Evolutionary conservation across 768 basidiomycete genomes (phyloP), one percentile per base, ranked within the genome.

Genomic region (Serendipita sp.): DNA sequence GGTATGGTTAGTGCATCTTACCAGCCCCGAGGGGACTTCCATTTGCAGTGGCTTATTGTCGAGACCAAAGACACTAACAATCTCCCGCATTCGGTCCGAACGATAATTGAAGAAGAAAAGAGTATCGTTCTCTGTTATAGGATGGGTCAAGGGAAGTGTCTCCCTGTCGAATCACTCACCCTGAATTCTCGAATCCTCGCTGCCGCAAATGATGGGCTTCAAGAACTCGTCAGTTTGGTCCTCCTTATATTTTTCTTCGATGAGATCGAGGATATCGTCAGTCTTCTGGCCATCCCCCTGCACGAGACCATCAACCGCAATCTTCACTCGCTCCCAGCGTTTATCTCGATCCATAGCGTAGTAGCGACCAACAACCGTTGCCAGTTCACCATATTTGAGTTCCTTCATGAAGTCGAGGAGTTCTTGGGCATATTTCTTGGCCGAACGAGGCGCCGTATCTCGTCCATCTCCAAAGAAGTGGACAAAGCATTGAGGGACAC

Each of bases 291-390:
- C 83, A 66, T 75, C 77, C 4, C 92, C 92, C 45, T 81, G 78
- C 3, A 92, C 81, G 48, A 97, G 80, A 2, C 85, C 89, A 45
- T 95, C 92, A 0, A 94, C 80, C 3, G 93, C 93, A 67, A 91
- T 79, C 79, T 92, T 91, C 72, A 97, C 74, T 41, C 93, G 81
- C 73, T 97, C 93, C 93, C 93, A 97, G 54, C 93, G 84, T 80
- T 94, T 94, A 74, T 95, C 92, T 45, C 92, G 84, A 76, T 95
- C 93, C 92, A 95, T 95, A 37, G 92, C 93, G 69, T 94, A 97
- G 79, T 97, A 97, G 63, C 94, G 76, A 3, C 92, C 93, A 46
- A 93, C 77, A 60, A 95, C 79, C 4, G 92, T 93, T 3, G 89
- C 86, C 56, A 97, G 76, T 72, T 89, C 81, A 37, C 92, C 93